phyloP scores from a whole-genome alignment of 768 basidiomycete genomes.

The Suillus americanus region DNA sequence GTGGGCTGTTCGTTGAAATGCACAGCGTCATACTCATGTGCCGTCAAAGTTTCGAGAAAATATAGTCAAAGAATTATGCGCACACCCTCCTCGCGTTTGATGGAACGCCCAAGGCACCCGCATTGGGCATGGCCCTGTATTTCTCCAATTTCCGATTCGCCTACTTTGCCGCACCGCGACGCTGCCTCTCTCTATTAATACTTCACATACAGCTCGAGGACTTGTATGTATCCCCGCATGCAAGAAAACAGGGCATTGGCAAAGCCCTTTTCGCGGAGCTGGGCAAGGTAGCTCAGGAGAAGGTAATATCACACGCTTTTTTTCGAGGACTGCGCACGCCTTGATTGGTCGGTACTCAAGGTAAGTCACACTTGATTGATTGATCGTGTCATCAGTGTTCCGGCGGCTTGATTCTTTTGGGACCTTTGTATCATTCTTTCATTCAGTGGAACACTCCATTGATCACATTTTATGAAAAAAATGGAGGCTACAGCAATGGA shows the following conservation, averaged over 20 bases:
- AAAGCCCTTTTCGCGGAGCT: constrained; percentile 88
- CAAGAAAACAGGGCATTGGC: constrained; percentile 75
- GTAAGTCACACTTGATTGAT: constrained; percentile 46
- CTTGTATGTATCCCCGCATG: constrained; percentile 80
- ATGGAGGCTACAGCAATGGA: constrained; percentile 75
- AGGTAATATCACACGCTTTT: constrained; percentile 44
- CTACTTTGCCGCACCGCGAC: background rate
- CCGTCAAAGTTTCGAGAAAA: constrained; percentile 61
- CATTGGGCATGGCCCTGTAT: constrained; percentile 57
- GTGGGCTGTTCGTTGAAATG: constrained; percentile 40
- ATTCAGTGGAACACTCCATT: constrained; percentile 89
- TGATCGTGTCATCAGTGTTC: background rate
- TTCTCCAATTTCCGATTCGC: constrained; percentile 74
- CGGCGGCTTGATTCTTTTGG: background rate
- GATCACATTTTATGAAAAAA: constrained; percentile 89
- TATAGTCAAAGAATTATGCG: constrained; percentile 68
- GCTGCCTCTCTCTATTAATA: constrained; percentile 6
- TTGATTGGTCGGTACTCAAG: constrained; percentile 84
- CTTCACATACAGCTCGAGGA: constrained; percentile 73
- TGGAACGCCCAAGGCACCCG: constrained; percentile 47
- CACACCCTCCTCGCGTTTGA: constrained; percentile 73
- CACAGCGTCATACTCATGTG: background rate
- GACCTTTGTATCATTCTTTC: background rate
- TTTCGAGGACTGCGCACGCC: constrained; percentile 53
- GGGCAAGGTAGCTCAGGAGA: constrained; percentile 82